Conservation (phyloP, 2,329 filamentous ascomycete species). For the Pyrenophora seminiperda region DNA sequence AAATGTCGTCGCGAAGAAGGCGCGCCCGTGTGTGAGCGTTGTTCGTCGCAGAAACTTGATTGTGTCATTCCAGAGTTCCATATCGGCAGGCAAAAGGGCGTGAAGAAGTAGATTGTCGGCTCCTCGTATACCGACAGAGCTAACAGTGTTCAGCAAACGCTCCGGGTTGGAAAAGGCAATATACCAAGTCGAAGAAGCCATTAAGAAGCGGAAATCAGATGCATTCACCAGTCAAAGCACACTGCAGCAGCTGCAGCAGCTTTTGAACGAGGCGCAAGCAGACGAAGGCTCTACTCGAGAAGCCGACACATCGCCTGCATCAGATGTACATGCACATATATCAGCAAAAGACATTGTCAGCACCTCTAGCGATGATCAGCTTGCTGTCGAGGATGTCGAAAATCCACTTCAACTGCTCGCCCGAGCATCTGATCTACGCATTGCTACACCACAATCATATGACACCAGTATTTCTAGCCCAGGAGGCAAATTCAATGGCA, state of each 20-base stretch:
- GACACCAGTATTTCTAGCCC: conserved; percentile 37
- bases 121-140: not conserved
- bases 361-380: conserved; percentile 47
- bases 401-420: conserved; percentile 76
- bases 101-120: conserved; percentile 67
- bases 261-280: conserved; percentile 57
- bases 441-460: conserved; percentile 50
- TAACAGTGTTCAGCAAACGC: conserved; percentile 63
- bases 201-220: conserved; percentile 42
- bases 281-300: conserved; percentile 14
- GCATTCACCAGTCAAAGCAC: conserved; percentile 28
- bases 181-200: conserved; percentile 72
- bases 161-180: conserved; percentile 76
- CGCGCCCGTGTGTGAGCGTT: conserved; percentile 64
- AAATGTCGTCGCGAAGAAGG: conserved; percentile 61
- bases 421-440: conserved; percentile 70
- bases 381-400: conserved; percentile 73
- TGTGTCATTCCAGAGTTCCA: conserved; percentile 72
- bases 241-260: conserved; percentile 52
- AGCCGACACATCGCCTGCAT: conserved; percentile 3
- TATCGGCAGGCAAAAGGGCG: conserved; percentile 73
- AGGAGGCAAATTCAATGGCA: conserved; percentile 33
- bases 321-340: not conserved
- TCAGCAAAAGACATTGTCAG: conserved; percentile 34
- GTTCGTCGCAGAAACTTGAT: conserved; percentile 61